phyloP scores from a whole-genome alignment of 2,329 filamentous ascomycete genomes.

The Exserohilum turcica region DNA sequence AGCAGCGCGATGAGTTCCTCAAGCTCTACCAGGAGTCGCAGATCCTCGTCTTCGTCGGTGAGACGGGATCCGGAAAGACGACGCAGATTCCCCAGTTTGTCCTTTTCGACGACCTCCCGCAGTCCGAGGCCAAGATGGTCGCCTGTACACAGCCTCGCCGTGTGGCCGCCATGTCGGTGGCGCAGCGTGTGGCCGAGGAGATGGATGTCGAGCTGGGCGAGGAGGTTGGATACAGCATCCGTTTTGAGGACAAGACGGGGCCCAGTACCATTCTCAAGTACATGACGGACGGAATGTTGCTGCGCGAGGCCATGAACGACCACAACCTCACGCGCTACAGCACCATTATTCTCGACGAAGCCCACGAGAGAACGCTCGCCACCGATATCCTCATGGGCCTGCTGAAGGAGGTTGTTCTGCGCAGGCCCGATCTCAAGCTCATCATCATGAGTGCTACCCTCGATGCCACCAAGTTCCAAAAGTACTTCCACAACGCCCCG shows the following conservation, averaged over 20 bases:
- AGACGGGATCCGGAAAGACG: conserved; percentile 99
- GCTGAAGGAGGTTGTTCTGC: conserved; percentile 88
- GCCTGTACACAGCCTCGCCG: conserved; percentile 97
- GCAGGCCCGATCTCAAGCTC: conserved; percentile 84
- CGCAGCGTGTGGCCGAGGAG: conserved; percentile 94
- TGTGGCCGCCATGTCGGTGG: conserved; percentile 96
- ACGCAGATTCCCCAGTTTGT: conserved; percentile 99
- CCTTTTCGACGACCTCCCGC: conserved; percentile 92
- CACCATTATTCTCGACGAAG: conserved; percentile 97
- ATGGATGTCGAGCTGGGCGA: conserved; percentile 88
- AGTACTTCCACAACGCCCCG: conserved; percentile 94
- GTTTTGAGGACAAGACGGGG: conserved; percentile 93
- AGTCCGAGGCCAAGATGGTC: conserved; percentile 83
- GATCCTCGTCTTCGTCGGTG: conserved; percentile 97
- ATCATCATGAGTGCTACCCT: conserved; percentile 97
- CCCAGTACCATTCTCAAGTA: conserved; percentile 95
- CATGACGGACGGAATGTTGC: conserved; percentile 98
- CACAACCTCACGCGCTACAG: conserved; percentile 88
- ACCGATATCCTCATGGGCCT: conserved; percentile 95
- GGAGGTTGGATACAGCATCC: conserved; percentile 95
- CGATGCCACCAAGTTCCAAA: conserved; percentile 96
- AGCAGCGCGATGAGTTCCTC: conserved; percentile 92
- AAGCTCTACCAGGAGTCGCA: conserved; percentile 90
- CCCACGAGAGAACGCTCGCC: conserved; percentile 94
- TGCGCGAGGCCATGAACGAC: conserved; percentile 92